These are phyloP conservation scores for Pneumocystis wakefieldiae DNA, from an alignment of 1,139 yeast species.

Conservation along the genomic window DNA sequence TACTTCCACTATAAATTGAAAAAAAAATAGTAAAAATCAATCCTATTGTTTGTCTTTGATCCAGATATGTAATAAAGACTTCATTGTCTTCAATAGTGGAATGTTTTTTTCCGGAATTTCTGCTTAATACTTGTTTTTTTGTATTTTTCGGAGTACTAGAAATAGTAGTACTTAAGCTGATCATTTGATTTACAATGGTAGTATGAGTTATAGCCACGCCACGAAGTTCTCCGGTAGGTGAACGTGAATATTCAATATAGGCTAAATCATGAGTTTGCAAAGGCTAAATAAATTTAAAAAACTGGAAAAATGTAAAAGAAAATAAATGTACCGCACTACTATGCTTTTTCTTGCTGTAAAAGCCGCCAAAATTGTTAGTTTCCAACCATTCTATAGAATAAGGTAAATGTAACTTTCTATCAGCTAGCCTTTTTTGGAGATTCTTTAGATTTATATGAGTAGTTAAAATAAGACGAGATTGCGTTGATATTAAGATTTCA, in stretches of 20 bases:
- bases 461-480: conserved; percentile 61
- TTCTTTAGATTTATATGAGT: conserved; percentile 65
- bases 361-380: conserved; percentile 75
- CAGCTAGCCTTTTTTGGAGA: conserved; percentile 42
- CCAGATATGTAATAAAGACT: conserved; percentile 53
- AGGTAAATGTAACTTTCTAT: conserved; percentile 37
- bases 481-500: conserved; percentile 58
- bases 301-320: not conserved
- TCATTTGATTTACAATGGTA: conserved; percentile 80
- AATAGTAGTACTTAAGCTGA: conserved; percentile 53
- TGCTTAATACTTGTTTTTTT: conserved; percentile 3
- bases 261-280: conserved; percentile 66
- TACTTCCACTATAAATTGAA: conserved; percentile 73
- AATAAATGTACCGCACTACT: conserved; percentile 33
- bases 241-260: conserved; percentile 80
- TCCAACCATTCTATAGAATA: conserved; percentile 58
- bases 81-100: conserved; percentile 6
- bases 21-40: conserved; percentile 65
- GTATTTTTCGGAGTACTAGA: conserved; percentile 26
- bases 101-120: conserved; percentile 3
- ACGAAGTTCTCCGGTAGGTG: conserved; percentile 79
- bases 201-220: conserved; percentile 90
- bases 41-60: conserved; percentile 78
- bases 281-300: conserved; percentile 20
- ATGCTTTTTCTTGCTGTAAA: conserved; percentile 41